Evolutionary conservation across 2,329 filamentous ascomycete genomes (phyloP), one percentile per base, ranked within the genome.

Genomic region (Colletotrichum eremochloae): DNA sequence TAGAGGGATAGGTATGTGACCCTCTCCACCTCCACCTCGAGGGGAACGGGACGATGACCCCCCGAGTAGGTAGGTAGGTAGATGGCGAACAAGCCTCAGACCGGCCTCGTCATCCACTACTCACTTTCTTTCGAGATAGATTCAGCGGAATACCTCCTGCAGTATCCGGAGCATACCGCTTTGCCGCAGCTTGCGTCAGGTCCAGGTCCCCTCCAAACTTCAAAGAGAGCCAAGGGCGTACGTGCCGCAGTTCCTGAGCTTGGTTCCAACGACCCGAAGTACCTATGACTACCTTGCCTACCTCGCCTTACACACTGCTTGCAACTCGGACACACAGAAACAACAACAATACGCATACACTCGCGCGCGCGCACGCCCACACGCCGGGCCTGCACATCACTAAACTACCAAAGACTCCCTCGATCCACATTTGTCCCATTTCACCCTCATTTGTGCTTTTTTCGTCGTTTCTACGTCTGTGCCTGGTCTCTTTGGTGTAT

Each of bases 101-200:
- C 68, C 48, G 62, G 36, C 29, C n/a, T 48, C 24, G 42, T 67
- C 42, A 56, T 67, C 44, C 18, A n/a, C 6, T 48, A 11, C n/a
- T n/a, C 29, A 63, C 64, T 57, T 68, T 44, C 29, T 62, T 20
- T 42, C 12, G 61, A 67, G 38, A 64, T 33, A 38, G 24, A 29
- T 33, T 53, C 14, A 29, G 33, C 20, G 52, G 15, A 36, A 62
- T 52, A 2, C 42, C 55, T 52, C 15, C 7, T 38, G n/a, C 36
- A 20, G 8, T 52, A 46, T 11, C 52, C 52, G 8, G 6, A 20
- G 52, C 44, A 61, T 48, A 42, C 62, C 36, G 44, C 46, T 42
- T 67, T 38, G 63, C 67, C 48, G 24, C 55, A 70, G 50, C 40
- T 64, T 68, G 66, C 66, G 50, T 68, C 66, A 68, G 66, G 60